A percentile compares a stretch with the other conserved stretches of the same genome.
Evolutionary conservation across 345 rosid genomes (phyloP).

Genomic region (Garcia nutans): DNA sequence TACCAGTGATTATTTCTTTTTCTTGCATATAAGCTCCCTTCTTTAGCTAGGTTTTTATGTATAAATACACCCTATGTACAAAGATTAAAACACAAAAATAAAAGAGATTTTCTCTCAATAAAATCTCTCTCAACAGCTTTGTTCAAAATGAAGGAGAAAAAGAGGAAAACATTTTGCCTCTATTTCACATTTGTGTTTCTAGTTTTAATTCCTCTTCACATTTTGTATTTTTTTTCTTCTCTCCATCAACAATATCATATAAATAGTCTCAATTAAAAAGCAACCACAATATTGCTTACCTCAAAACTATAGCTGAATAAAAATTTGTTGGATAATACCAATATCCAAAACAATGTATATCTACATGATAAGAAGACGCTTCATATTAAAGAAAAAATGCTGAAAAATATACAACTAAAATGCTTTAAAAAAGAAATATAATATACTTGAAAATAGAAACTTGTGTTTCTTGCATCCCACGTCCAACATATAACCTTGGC

Average conservation of each 20-base stretch:
- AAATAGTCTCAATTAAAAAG: not conserved
- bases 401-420: conserved; percentile 19
- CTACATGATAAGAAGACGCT: conserved; percentile 38
- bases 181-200: too few species aligned
- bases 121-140: too few species aligned
- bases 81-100: too few species aligned
- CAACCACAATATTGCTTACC: conserved; percentile 41
- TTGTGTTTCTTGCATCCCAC: conserved; percentile 97
- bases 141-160: too few species aligned
- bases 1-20: too few species aligned
- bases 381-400: not conserved
- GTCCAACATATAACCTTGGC: conserved; percentile 85
- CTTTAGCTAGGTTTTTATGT: too few species aligned
- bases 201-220: too few species aligned
- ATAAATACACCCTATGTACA: too few species aligned
- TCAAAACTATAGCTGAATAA: conserved; percentile 84
- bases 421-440: conserved; percentile 21
- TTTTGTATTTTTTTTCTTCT: too few species aligned
- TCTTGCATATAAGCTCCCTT: too few species aligned
- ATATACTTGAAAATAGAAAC: conserved; percentile 79
- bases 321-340: conserved; percentile 71
- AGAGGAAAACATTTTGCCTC: too few species aligned
- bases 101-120: too few species aligned
- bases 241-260: not conserved
- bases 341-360: conserved; percentile 80